Percentiles rank a stretch among this genome's conserved stretches.
These are phyloP conservation scores for Chamaenerion angustifolium DNA, from an alignment of 345 rosid species.

Conservation along the genomic window DNA sequence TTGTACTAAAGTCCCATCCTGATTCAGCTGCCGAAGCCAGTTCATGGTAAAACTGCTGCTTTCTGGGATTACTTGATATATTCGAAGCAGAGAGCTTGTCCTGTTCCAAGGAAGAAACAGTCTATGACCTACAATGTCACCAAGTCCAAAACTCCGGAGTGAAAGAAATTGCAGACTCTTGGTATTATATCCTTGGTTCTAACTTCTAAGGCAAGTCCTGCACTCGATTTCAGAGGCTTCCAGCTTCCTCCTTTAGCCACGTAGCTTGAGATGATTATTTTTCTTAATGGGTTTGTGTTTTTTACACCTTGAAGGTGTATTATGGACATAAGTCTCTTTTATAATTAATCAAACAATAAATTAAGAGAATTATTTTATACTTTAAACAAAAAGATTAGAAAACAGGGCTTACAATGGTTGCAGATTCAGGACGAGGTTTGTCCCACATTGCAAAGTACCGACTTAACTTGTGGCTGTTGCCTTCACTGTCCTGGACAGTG, in stretches of 20 bases:
- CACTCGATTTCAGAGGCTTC: no score
- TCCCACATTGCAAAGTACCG: slow-evolving; percentile 92
- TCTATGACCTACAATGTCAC: background rate
- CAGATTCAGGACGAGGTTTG: slow-evolving; percentile 75
- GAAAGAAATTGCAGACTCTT: no score
- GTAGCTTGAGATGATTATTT: no score
- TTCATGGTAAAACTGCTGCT: slow-evolving; percentile 49
- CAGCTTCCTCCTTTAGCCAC: no score
- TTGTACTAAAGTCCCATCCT: slow-evolving; percentile 82
- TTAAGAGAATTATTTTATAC: background rate
- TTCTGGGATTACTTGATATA: slow-evolving; percentile 23
- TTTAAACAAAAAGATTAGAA: background rate
- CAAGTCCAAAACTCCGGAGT: background rate
- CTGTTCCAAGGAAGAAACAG: slow-evolving; percentile 19
- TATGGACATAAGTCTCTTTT: no score
- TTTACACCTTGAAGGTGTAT: no score
- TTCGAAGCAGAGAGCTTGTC: slow-evolving; percentile 54
- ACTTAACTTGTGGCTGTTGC: slow-evolving; percentile 34
- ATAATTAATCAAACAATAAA: background rate
- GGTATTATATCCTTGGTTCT: no score
- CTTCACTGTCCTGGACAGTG: slow-evolving; percentile 33
- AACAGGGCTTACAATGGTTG: slow-evolving; percentile 31
- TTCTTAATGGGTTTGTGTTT: no score
- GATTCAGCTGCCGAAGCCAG: slow-evolving; percentile 84
- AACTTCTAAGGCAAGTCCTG: no score